phyloP scores from a whole-genome alignment of 352 stramenopile genomes.

The Phytophthora idaei region DNA sequence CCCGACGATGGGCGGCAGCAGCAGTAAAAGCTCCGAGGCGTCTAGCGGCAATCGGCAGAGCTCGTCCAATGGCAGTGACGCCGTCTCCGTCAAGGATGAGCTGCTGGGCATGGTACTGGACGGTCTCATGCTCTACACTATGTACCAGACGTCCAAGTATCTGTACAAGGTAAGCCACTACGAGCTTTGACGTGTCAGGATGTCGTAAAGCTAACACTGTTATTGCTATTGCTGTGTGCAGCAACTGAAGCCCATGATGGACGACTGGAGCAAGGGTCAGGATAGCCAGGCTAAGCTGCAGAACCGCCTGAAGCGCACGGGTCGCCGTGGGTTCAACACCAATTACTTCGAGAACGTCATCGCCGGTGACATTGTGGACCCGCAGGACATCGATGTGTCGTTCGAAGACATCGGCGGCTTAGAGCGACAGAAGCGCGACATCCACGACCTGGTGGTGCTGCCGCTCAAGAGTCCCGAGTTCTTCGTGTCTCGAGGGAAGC shows the following conservation, averaged over 20 bases:
- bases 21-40: slow-evolving; percentile 61
- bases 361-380: slow-evolving; percentile 94
- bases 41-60: slow-evolving; percentile 17
- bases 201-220: slow-evolving; percentile 1
- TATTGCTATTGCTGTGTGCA: slow-evolving; percentile 20
- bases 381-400: slow-evolving; percentile 88
- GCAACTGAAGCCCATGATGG: slow-evolving; percentile 84
- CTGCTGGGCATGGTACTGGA: slow-evolving; percentile 79
- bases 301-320: slow-evolving; percentile 66
- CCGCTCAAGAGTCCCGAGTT: slow-evolving; percentile 92
- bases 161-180: slow-evolving; percentile 66
- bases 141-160: slow-evolving; percentile 85
- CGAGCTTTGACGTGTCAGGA: not conserved
- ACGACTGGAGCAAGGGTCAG: slow-evolving; percentile 72
- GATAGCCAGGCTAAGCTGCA: slow-evolving; percentile 76
- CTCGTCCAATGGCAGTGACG: slow-evolving; percentile 8
- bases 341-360: slow-evolving; percentile 93
- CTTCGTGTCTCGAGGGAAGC: slow-evolving; percentile 86
- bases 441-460: slow-evolving; percentile 96
- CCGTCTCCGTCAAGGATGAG: slow-evolving; percentile 59
- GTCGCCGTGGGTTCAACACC: slow-evolving; percentile 73
- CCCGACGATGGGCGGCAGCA: slow-evolving; percentile 54
- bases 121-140: slow-evolving; percentile 81
- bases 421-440: slow-evolving; percentile 95
- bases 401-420: slow-evolving; percentile 97